phyloP scores from a whole-genome alignment of 257 asterid species.

The Capsicum chinense region DNA sequence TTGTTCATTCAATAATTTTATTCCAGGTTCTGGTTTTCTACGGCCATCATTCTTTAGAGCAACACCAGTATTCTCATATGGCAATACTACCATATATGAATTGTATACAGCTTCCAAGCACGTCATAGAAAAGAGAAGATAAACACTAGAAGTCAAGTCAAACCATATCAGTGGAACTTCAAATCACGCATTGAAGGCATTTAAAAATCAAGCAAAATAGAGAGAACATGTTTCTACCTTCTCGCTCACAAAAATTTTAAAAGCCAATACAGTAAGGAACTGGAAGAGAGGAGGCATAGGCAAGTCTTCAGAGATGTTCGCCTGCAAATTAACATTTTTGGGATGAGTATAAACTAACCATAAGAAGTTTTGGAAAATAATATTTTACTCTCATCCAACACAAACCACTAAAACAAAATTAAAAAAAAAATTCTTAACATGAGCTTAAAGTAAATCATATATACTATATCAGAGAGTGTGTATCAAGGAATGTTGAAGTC shows the following conservation, averaged over 20 bases:
- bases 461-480: neutral
- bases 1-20: neutral
- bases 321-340: constrained; percentile 53
- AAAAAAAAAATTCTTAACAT: neutral
- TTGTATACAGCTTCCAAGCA: neutral
- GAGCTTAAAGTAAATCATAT: neutral
- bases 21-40: neutral
- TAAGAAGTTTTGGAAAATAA: constrained; percentile 15
- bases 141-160: neutral
- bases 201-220: neutral
- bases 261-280: constrained; percentile 86
- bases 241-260: constrained; percentile 73
- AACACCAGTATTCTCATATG: neutral
- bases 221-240: constrained; percentile 49
- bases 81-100: neutral
- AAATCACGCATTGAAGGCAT: neutral
- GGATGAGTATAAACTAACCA: constrained; percentile 29
- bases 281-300: constrained; percentile 97
- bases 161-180: constrained; percentile 19
- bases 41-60: neutral
- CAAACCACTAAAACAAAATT: neutral
- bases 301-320: constrained; percentile 63
- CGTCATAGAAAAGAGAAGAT: constrained; percentile 22
- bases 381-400: constrained; percentile 12
- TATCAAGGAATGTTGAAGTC: neutral